Conservation (phyloP, 2,329 filamentous ascomycete species). For the Sarocladium kiliense region DNA sequence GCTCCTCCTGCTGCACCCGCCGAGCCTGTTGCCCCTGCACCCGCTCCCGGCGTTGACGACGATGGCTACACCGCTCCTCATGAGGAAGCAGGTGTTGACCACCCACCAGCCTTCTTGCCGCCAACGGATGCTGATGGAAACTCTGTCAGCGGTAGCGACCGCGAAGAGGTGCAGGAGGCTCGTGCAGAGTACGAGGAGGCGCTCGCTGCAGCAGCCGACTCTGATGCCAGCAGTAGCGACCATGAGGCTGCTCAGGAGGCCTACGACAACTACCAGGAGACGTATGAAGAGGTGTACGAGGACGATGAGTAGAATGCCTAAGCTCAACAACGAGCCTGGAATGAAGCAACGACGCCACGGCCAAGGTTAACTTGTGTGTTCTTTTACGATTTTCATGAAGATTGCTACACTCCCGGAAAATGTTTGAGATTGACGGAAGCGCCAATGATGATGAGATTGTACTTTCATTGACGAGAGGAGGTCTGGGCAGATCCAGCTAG, state of each 20-base stretch:
- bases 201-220: constrained; percentile 31
- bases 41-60: constrained; percentile 6
- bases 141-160: constrained; percentile 36
- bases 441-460: neutral
- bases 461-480: neutral
- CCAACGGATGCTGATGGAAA: constrained; percentile 34
- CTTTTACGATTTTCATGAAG: too few relatives aligned
- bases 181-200: constrained; percentile 39
- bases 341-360: neutral
- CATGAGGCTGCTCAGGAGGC: constrained; percentile 48
- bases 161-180: constrained; percentile 36
- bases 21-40: constrained; percentile 10
- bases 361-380: neutral
- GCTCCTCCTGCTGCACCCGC: constrained; percentile 16
- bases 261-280: constrained; percentile 44
- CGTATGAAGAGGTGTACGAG: constrained; percentile 39
- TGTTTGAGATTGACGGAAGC: neutral
- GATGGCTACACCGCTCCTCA: constrained; percentile 3
- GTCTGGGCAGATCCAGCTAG: neutral
- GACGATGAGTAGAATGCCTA: constrained; percentile 16
- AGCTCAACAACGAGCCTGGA: neutral
- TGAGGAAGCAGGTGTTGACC: constrained; percentile 12
- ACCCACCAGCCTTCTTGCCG: constrained; percentile 30
- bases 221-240: constrained; percentile 45
- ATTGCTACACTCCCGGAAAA: neutral